These are phyloP conservation scores for Ustilago tritici DNA, from an alignment of 1,284 basidiomycete species.

Conservation along the genomic window DNA sequence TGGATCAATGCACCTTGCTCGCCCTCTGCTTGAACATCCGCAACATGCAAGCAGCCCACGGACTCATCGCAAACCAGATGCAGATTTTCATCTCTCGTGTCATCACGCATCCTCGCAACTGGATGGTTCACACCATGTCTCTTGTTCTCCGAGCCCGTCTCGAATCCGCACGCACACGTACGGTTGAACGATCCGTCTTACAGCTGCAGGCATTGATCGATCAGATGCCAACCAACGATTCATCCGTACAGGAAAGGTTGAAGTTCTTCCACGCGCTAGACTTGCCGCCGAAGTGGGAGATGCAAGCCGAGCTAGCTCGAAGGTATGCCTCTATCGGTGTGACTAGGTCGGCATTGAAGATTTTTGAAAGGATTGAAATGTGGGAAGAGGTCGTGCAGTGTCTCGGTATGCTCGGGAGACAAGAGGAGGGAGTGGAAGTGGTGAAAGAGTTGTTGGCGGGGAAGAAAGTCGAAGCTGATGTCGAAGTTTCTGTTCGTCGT, in stretches of 20 bases:
- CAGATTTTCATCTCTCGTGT: slow-evolving; percentile 65
- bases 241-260: slow-evolving; percentile 67
- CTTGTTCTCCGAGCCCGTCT: slow-evolving; percentile 66
- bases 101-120: slow-evolving; percentile 64
- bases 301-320: slow-evolving; percentile 66
- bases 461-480: slow-evolving; percentile 63
- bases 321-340: slow-evolving; percentile 65
- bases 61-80: slow-evolving; percentile 66
- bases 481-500: slow-evolving; percentile 41
- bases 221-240: slow-evolving; percentile 68
- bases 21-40: slow-evolving; percentile 67
- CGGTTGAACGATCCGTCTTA: slow-evolving; percentile 65
- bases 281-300: slow-evolving; percentile 67
- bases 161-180: slow-evolving; percentile 64
- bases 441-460: slow-evolving; percentile 63
- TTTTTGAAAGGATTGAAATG: slow-evolving; percentile 65
- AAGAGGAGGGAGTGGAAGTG: slow-evolving; percentile 63
- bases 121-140: slow-evolving; percentile 69
- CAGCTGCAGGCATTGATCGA: slow-evolving; percentile 69
- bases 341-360: slow-evolving; percentile 65
- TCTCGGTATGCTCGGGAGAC: slow-evolving; percentile 60
- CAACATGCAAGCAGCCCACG: slow-evolving; percentile 69
- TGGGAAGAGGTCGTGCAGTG: slow-evolving; percentile 69
- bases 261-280: slow-evolving; percentile 65
- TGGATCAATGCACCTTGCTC: slow-evolving; percentile 66